A percentile compares a stretch with the other conserved stretches of the same genome.
phyloP scores from a whole-genome alignment of 345 rosid species.

The Bruguiera parviflora region DNA sequence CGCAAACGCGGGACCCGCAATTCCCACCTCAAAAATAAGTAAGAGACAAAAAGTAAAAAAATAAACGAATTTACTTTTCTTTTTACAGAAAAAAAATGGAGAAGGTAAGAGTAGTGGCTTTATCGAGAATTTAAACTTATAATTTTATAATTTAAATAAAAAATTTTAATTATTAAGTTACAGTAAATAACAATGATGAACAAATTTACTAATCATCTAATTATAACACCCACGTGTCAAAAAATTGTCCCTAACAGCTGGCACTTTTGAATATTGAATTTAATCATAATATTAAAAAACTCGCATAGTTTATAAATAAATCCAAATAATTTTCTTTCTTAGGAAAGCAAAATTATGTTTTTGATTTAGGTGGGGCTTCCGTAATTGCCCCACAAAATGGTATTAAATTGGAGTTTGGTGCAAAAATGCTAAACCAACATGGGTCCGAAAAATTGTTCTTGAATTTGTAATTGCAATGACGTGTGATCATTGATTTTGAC shows the following conservation, averaged over 20 bases:
- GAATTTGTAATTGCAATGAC: background rate
- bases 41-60: background rate
- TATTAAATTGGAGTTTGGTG: constrained; percentile 27
- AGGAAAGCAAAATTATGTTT: background rate
- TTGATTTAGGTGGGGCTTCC: background rate
- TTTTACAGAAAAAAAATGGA: no score
- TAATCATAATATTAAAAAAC: background rate
- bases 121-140: no score
- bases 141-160: no score
- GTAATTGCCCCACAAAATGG: background rate
- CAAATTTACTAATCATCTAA: background rate
- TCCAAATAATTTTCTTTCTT: background rate
- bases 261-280: background rate
- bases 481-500: background rate
- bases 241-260: background rate
- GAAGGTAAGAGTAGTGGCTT: no score
- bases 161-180: no score
- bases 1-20: background rate
- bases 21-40: background rate
- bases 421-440: constrained; percentile 11
- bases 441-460: background rate
- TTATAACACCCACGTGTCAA: background rate
- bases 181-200: no score
- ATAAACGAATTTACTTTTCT: background rate
- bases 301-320: background rate